Evolutionary conservation across 257 asterid species (phyloP), one percentile per base, ranked within the genome.

Genomic region (Dorcoceras hygrometricum): DNA sequence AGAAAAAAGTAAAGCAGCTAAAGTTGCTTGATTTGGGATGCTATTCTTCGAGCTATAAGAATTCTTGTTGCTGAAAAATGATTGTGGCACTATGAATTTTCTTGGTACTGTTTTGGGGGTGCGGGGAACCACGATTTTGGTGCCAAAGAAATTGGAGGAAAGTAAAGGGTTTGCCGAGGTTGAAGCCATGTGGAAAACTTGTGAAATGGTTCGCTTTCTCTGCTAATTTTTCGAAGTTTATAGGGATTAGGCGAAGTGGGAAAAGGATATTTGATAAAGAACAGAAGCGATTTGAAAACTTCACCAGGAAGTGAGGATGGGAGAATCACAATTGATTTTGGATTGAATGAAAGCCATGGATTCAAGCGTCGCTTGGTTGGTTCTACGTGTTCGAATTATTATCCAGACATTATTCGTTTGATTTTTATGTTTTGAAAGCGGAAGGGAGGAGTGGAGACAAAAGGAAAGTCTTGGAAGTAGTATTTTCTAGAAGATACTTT

Each of bases 1-100:
- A 56, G 96, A 80, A 70, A 90, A 79, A 3, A 94, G 78, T 5
- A 94, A 23, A 58, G 99, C 95, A 75, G 97, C 93, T 57, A 90
- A 23, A 51, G 96, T 84, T 9, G 91, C 95, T n/a, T 85, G 83
- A 23, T 85, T 83, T 36, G 74, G 69, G 25, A 82, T 43, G 26
- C 53, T 16, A 14, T 43, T 70, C 57, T 60, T 79, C n/a, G 77
- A 74, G 68, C 75, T 71, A 25, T 68, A 66, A 50, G 83, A 68
- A 56, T 78, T 59, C 22, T 62, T 83, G 55, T 28, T 66, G 73
- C 62, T 71, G 6, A 85, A 80, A 20, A 86, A 20, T 50, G 95
- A 83, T 75, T 76, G 81, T 4, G 89, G 82, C 2, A 81, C 62
- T 8, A 70, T 5, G 62, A 77, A 59, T 75, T 67, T 93, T 66